Evolutionary conservation across 2,329 filamentous ascomycete species (phyloP), one percentile per base, ranked within the genome.

Genomic region (Graphiopsis chlorocephala): DNA sequence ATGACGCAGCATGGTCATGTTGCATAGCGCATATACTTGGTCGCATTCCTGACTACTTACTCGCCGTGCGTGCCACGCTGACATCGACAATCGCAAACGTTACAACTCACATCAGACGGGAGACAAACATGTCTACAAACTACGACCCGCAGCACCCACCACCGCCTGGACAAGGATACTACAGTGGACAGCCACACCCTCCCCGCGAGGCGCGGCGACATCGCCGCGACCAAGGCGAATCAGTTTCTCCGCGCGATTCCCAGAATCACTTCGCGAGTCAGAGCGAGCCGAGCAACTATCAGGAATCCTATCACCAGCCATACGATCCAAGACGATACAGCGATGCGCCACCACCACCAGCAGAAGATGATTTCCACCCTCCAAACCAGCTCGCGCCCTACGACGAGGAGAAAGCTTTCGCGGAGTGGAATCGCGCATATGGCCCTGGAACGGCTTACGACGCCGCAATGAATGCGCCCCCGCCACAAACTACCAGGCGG

Each of bases 401-500:
- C 57, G 63, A 65, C 31, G 63, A 65, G 42, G 63, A 65, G 38
- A 65, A 65, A 26, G 63, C 63, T 23, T 65, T 47, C 20, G 63
- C 63, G 11, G 63, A 65, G 26, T 65, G 56, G 48, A 55, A 53
- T 33, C 63, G 63, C 63, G 63, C 38, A 31, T 60, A 65, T 28
- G 63, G 58, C 14, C 63, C 47, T 14, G 63, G 61, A 26, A 17
- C 56, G 7, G 31, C 55, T 20, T 31, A 55, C 26, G 20, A 28
- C 15, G 25, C 38, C 11, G 29, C 50, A 0, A 35, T 26, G 23
- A 20, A 42, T n/a, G 50, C 31, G n/a, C 33, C 47, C 4, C 20
- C 29, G 4, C 84, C 38, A 3, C 31, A 25, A 12, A 33, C 35
- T 7, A n/a, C 53, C 4, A 62, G 33, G 15, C 48, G 25, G 17